Evolutionary conservation across 2,329 filamentous ascomycete species (phyloP), one percentile per base, ranked within the genome.

Genomic region (Coleophoma cylindrospora): DNA sequence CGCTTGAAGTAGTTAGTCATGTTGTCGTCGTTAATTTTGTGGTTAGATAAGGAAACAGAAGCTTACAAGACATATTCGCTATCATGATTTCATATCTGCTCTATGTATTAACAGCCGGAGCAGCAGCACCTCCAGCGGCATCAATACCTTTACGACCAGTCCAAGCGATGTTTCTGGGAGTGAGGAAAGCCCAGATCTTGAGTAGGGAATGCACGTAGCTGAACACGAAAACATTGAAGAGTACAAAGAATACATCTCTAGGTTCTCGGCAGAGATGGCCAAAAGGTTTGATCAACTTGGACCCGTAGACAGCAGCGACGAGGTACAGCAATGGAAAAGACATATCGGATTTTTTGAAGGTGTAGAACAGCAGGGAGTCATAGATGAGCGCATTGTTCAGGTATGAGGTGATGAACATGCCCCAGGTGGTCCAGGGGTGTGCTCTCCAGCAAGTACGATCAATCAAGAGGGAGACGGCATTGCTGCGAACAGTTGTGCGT

Each of bases 401-500:
- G 27, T 83, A 67, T 0, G 70, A 71, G 0, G 73, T 71, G 37
- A 80, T 49, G 56, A 82, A 80, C 8, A 83, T 75, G 11, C n/a
- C 72, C 55, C 81, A 82, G 0, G 74, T 66, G 17, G 70, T 74
- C 74, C 77, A 85, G 0, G 72, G 73, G 54, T 80, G 71, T 1
- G 57, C 48, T 4, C 45, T 57, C 69, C 70, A 79, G 5, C 71
- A 66, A 2, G 57, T 66, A 4, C 64, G 53, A 11, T 68, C 63
- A 0, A 61, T 61, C 43, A 72, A 56, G 46, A 85, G 68, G 27
- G 72, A 73, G 2, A 70, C 73, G 1, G 69, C 59, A 59, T 83
- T 84, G 49, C 73, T 77, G 6, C 82, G 70, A 69, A 75, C 83
- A 0, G 76, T 82, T 0, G 79, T 81, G 2, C 81, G 70, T 0